Evolutionary conservation across 495 filamentous ascomycete genomes (phyloP).

Genomic region (Hypoxylon lienhwacheense): DNA sequence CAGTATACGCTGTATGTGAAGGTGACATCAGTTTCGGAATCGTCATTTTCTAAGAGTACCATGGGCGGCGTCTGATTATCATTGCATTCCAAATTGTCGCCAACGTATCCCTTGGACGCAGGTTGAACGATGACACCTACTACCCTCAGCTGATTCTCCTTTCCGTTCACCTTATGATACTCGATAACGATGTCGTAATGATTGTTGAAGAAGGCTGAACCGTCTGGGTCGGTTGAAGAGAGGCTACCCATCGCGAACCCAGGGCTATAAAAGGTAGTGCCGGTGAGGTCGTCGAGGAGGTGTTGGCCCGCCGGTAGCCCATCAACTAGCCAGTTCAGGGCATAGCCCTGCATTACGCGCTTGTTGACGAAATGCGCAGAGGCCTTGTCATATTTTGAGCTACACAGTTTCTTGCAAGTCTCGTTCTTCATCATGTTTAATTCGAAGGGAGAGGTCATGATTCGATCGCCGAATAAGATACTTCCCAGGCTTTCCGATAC

Average conservation of each 20-base stretch:
- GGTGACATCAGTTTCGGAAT: constrained; percentile 57
- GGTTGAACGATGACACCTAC: constrained; percentile 90
- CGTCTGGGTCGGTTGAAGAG: constrained; percentile 49
- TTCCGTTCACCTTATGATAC: constrained; percentile 72
- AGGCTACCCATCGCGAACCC: constrained; percentile 81
- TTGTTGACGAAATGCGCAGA: constrained; percentile 78
- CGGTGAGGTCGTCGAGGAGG: constrained; percentile 70
- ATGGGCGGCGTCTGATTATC: constrained; percentile 55
- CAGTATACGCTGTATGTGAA: constrained; percentile 94
- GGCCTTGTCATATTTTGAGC: constrained; percentile 64
- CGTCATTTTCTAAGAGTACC: constrained; percentile 61
- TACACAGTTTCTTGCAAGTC: constrained; percentile 78
- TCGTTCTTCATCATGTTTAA: constrained; percentile 83
- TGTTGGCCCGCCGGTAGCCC: constrained; percentile 86
- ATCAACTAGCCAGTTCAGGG: constrained; percentile 94
- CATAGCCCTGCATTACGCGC: constrained; percentile 77
- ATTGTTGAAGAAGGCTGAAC: constrained; percentile 72
- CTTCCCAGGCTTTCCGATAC: constrained; percentile 89
- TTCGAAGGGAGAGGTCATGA: constrained; percentile 87
- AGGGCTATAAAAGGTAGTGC: constrained; percentile 77
- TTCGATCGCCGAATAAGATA: constrained; percentile 95
- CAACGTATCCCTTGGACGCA: constrained; percentile 64
- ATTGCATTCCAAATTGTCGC: constrained; percentile 62
- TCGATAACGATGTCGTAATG: constrained; percentile 95
- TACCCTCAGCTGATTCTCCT: constrained; percentile 69